These are phyloP conservation scores for Candida caryicola DNA, from an alignment of 805 yeast species.

Conservation along the genomic window DNA sequence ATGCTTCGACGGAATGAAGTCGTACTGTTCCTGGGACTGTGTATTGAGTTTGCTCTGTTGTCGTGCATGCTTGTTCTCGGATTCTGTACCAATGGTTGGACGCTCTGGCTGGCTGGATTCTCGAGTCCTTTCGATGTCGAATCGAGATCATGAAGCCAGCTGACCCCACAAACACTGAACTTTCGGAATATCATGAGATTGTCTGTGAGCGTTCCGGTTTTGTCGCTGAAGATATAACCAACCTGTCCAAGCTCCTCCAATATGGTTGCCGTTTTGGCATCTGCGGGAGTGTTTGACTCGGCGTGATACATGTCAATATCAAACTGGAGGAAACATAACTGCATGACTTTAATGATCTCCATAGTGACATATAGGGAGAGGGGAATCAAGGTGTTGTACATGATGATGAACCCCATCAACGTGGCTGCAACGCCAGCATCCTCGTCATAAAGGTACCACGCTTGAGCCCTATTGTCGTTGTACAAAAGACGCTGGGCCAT, in stretches of 20 bases:
- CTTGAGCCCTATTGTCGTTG: conserved; percentile 35
- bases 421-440: conserved; percentile 88
- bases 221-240: conserved; percentile 90
- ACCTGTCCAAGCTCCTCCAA: conserved; percentile 97
- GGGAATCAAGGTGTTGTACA: conserved; percentile 96
- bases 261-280: conserved; percentile 91
- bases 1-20: conserved; percentile 33
- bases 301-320: conserved; percentile 94
- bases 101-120: conserved; percentile 3
- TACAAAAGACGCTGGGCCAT: conserved; percentile 67
- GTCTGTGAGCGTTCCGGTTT: conserved; percentile 96
- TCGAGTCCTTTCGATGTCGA: conserved; percentile 29
- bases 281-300: conserved; percentile 85
- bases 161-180: conserved; percentile 79
- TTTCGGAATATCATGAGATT: conserved; percentile 91
- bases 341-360: conserved; percentile 92
- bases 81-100: conserved; percentile 2
- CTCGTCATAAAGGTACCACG: conserved; percentile 71
- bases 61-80: conserved; percentile 8
- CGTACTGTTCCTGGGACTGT: conserved; percentile 23
- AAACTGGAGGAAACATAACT: conserved; percentile 74
- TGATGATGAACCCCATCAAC: conserved; percentile 92
- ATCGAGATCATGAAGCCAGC: conserved; percentile 83
- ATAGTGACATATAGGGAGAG: conserved; percentile 91
- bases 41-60: conserved; percentile 9